Evolutionary conservation across 2,329 filamentous ascomycete genomes (phyloP).

Genomic region (Dothistroma pini): DNA sequence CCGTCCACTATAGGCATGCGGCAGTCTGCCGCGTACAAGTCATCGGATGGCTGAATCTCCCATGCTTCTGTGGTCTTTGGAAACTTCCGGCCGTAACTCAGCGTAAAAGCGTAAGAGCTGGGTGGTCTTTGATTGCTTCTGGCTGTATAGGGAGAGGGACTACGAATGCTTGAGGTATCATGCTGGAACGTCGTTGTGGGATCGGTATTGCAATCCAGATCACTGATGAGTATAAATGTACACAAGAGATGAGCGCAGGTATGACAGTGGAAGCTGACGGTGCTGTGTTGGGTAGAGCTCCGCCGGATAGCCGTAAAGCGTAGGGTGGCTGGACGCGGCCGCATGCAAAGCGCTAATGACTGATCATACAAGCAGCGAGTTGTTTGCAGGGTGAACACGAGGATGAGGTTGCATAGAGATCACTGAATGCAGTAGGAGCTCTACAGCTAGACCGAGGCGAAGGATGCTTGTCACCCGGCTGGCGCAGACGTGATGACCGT

Average conservation of each 20-base stretch:
- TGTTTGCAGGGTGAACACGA: too few relatives aligned
- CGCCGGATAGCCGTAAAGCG: too few relatives aligned
- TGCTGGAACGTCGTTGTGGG: background rate
- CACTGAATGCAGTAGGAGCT: background rate
- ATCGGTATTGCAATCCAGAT: background rate
- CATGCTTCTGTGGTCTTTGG: slow-evolving; percentile 13
- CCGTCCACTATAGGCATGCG: slow-evolving; percentile 6
- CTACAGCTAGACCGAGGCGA: background rate
- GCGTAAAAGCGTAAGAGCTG: slow-evolving; percentile 13
- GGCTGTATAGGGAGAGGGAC: background rate
- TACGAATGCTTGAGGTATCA: background rate
- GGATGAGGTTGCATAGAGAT: background rate
- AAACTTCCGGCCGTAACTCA: slow-evolving; percentile 15
- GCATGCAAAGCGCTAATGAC: too few relatives aligned
- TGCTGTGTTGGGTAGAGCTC: too few relatives aligned
- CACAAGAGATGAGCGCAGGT: background rate
- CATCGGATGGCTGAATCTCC: background rate
- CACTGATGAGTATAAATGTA: background rate
- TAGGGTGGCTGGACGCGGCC: too few relatives aligned
- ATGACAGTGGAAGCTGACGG: too few relatives aligned
- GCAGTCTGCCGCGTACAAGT: slow-evolving; percentile 12
- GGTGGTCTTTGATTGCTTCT: slow-evolving; percentile 1
- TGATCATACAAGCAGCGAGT: too few relatives aligned
- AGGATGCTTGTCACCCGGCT: background rate
- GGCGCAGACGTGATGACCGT: background rate